Base-by-base conservation (phyloP, 345 rosid species). In the Cardamine chenopodiifolia region DNA sequence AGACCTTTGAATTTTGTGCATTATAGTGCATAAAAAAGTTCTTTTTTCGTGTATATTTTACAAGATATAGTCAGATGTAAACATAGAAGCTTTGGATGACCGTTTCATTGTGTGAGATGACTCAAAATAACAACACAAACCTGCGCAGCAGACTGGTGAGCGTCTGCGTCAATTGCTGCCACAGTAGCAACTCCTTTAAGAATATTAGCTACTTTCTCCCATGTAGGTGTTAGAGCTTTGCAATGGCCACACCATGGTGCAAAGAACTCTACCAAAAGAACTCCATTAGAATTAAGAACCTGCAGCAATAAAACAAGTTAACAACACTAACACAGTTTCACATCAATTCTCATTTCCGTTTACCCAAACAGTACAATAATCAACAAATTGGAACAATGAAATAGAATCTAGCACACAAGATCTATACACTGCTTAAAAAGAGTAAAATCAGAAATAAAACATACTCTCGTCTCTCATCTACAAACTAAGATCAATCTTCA, bases 201-300 rank as follows among this genome's bases (percentile, higher is more conserved):
- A 52, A 86, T 80, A 75, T 60, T 47, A 66, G 98, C 96, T 0
- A 91, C 94, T 79, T 90, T 95, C 89, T 95, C 99, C 99, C 99
- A 92, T 18, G 79, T 86, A 17, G 98, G 99, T 37, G 97, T 87
- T 20, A 95, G 82, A 76, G 94, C 90, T 84, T 95, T 54, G 67
- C 98, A 95, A 71, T 95, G 99, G 45, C 99, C 99, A 71, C 99
- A 92, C 99, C 99, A 95, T 39, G 99, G 99, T 1, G 99, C 99
- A 79, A 89, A 92, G 84, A 95, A 95, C 86, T 95, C 99, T 40
- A 95, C 98, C 77, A 95, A 78, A 62, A 92, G 97, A 32, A 95
- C 84, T 61, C 94, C 90, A 77, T 95, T 88, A 0, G 98, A 86
- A 76, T 90, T 90, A 58, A 92, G 75, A 62, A 90, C 98, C 99